Conservation (phyloP, 2,329 filamentous ascomycete species). For the Fusarium fujikuroi region DNA sequence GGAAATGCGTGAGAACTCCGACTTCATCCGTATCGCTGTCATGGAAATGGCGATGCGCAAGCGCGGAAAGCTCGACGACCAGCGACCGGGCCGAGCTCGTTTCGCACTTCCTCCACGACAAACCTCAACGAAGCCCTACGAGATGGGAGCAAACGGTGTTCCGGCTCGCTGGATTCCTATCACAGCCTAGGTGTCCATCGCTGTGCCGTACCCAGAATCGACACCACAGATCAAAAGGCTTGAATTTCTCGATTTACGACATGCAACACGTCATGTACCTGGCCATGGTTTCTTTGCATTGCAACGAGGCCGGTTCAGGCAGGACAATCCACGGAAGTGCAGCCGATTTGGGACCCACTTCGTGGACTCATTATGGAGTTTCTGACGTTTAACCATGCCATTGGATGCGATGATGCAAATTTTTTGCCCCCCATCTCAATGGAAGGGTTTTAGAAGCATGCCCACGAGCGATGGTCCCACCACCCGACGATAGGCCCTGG, state of each 20-base stretch:
- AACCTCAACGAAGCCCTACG: constrained; percentile 63
- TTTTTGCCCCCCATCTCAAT: constrained; percentile 40
- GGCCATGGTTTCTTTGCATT: constrained; percentile 41
- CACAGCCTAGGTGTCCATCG: constrained; percentile 35
- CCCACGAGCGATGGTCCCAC: constrained; percentile 35
- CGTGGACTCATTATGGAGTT: constrained; percentile 26
- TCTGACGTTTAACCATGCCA: constrained; percentile 33
- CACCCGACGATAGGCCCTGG: constrained; percentile 24
- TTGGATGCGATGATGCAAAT: constrained; percentile 45
- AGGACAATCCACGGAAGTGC: constrained; percentile 32
- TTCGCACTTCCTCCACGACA: constrained; percentile 76
- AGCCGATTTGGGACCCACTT: constrained; percentile 22
- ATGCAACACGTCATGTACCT: constrained; percentile 44
- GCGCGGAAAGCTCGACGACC: constrained; percentile 72
- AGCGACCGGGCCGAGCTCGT: constrained; percentile 72
- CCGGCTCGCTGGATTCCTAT: constrained; percentile 67
- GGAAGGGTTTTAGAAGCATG: constrained; percentile 44
- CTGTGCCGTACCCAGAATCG: constrained; percentile 6
- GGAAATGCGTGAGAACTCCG: constrained; percentile 75
- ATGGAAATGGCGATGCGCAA: constrained; percentile 79
- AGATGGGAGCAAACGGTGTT: constrained; percentile 67
- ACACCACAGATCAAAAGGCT: constrained; percentile 5
- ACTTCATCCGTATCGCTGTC: constrained; percentile 76
- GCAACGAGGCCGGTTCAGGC: constrained; percentile 36
- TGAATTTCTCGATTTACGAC: constrained; percentile 4